Conservation (phyloP, 768 basidiomycete genomes). For the Sarcomyxa edulis region DNA sequence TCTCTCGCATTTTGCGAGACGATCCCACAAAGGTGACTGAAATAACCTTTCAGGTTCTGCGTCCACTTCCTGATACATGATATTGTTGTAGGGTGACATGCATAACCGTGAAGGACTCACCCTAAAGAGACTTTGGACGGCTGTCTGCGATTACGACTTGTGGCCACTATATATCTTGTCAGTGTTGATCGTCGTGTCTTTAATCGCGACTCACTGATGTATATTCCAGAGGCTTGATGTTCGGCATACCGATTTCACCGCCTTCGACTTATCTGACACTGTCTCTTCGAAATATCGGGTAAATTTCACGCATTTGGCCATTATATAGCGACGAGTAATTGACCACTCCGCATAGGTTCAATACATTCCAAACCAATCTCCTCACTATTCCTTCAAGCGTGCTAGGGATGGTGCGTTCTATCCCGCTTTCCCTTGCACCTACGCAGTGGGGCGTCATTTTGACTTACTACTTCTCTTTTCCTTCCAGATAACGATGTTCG, state of each 20-base stretch:
- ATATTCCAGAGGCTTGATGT: constrained; percentile 43
- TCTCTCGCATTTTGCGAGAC: constrained; percentile 56
- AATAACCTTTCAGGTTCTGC: neutral
- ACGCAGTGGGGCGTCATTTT: too few species aligned
- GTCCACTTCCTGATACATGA: neutral
- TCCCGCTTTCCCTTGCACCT: too few species aligned
- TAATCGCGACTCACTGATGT: neutral
- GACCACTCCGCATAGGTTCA: constrained; percentile 32
- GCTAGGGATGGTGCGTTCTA: constrained; percentile 44
- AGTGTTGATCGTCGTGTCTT: constrained; percentile 6
- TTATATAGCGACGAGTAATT: neutral
- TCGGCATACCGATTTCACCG: constrained; percentile 42
- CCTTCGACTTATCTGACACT: constrained; percentile 56
- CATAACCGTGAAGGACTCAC: constrained; percentile 63
- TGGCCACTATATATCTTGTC: constrained; percentile 63
- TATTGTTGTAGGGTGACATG: constrained; percentile 46
- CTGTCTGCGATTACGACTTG: constrained; percentile 55
- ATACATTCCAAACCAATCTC: constrained; percentile 55
- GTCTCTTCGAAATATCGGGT: constrained; percentile 50
- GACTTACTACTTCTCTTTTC: too few species aligned
- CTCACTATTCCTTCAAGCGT: constrained; percentile 53
- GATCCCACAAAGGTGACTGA: constrained; percentile 48
- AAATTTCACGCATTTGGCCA: constrained; percentile 3
- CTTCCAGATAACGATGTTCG: constrained; percentile 48
- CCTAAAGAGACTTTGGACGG: constrained; percentile 42